phyloP scores from a whole-genome alignment of 495 filamentous ascomycete species.

The Podospora anserina region DNA sequence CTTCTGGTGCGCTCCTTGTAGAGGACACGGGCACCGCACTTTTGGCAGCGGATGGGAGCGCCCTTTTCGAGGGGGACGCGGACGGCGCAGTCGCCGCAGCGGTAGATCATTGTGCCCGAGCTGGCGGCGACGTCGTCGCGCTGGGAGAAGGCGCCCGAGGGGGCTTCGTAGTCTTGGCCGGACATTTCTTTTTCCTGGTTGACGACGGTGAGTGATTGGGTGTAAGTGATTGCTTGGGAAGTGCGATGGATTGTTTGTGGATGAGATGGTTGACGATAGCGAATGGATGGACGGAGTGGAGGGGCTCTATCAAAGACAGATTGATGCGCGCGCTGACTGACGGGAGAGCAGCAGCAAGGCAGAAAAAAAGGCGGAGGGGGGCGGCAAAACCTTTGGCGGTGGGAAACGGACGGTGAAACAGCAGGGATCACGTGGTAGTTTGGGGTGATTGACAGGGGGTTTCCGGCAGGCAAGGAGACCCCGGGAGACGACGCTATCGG shows the following conservation, averaged over 20 bases:
- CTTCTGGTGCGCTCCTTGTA: slow-evolving; percentile 98
- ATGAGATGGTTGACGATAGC: neutral
- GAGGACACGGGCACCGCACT: slow-evolving; percentile 91
- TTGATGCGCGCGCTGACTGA: slow-evolving; percentile 4
- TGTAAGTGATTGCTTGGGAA: neutral
- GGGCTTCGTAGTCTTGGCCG: slow-evolving; percentile 54
- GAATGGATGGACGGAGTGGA: slow-evolving; percentile 1
- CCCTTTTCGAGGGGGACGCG: slow-evolving; percentile 77
- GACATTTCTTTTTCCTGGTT: slow-evolving; percentile 43
- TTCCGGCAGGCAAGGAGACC: neutral
- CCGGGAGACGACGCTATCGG: neutral
- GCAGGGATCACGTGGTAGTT: slow-evolving; percentile 4
- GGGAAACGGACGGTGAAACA: neutral
- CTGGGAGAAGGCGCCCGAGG: slow-evolving; percentile 29
- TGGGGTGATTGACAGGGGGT: neutral
- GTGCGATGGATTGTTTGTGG: neutral
- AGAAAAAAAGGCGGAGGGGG: slow-evolving; percentile 35
- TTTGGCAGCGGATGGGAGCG: slow-evolving; percentile 89
- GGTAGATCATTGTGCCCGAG: slow-evolving; percentile 65
- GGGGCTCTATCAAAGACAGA: slow-evolving; percentile 6
- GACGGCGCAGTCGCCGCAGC: slow-evolving; percentile 88
- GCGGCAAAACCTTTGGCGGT: slow-evolving; percentile 33
- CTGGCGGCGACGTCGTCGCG: slow-evolving; percentile 33
- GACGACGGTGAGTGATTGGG: neutral
- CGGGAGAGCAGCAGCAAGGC: slow-evolving; percentile 12